These are phyloP conservation scores for Neurospora sp. DNA, from an alignment of 495 filamentous ascomycete genomes.

Conservation along the genomic window DNA sequence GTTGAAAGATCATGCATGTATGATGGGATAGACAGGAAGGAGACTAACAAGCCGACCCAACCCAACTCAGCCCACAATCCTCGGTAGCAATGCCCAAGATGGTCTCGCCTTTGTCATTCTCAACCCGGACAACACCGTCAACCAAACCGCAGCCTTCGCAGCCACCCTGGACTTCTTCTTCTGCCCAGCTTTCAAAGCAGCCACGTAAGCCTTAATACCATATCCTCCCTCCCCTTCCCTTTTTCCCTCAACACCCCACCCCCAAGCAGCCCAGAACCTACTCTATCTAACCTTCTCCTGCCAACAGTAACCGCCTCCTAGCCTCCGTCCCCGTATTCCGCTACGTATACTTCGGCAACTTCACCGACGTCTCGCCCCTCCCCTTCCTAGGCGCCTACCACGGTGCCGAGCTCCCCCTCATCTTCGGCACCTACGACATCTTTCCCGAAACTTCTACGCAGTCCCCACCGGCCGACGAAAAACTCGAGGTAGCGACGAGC, in stretches of 20 bases:
- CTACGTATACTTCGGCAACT: slow-evolving; percentile 39
- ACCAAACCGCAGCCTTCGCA: slow-evolving; percentile 3
- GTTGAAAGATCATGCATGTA: no score
- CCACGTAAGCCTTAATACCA: background rate
- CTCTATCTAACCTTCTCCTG: background rate
- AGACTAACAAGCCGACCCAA: background rate
- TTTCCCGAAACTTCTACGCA: slow-evolving; percentile 26
- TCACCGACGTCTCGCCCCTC: slow-evolving; percentile 30
- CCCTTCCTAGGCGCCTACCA: slow-evolving; percentile 43
- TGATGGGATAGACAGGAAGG: no score
- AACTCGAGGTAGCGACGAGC: slow-evolving; percentile 18
- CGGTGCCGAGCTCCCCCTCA: slow-evolving; percentile 36
- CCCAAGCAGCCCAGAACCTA: background rate
- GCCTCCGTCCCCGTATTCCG: slow-evolving; percentile 29
- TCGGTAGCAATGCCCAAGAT: slow-evolving; percentile 15
- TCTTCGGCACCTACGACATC: slow-evolving; percentile 34
- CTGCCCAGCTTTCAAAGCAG: slow-evolving; percentile 15
- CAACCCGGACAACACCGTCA: background rate
- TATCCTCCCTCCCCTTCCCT: background rate
- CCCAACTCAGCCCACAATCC: slow-evolving; percentile 6
- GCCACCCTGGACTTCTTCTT: slow-evolving; percentile 14
- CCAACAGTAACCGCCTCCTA: slow-evolving; percentile 8
- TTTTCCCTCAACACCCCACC: background rate
- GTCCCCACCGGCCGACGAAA: background rate
- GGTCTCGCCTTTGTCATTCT: slow-evolving; percentile 11